Evolutionary conservation across 441 rosid genomes (phyloP).

Genomic region (Croton setiger): DNA sequence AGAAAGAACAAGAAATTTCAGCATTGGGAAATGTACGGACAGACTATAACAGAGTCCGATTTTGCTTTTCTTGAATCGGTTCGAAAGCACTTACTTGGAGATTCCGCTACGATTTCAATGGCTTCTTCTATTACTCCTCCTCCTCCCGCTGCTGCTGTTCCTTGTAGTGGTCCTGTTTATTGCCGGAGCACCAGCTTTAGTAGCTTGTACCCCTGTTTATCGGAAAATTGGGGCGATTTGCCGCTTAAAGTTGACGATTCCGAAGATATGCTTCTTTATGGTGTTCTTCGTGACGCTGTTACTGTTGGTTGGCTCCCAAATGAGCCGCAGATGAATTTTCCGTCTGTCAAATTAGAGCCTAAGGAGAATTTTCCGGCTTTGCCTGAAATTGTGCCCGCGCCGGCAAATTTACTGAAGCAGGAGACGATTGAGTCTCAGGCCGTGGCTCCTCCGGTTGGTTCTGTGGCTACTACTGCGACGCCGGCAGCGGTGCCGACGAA

Average conservation of each 20-base stretch:
- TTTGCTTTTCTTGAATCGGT: slow-evolving; percentile 40
- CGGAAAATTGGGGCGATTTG: slow-evolving; percentile 82
- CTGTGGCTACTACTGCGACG: slow-evolving; percentile 1
- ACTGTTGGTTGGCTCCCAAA: slow-evolving; percentile 70
- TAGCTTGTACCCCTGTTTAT: slow-evolving; percentile 55
- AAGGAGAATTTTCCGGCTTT: slow-evolving; percentile 20
- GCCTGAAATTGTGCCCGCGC: slow-evolving; percentile 8
- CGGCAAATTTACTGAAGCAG: slow-evolving; percentile 5
- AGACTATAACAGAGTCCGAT: slow-evolving; percentile 35
- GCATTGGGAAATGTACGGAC: slow-evolving; percentile 39
- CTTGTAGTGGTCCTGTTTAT: slow-evolving; percentile 26
- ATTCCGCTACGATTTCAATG: slow-evolving; percentile 14
- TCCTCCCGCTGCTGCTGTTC: background rate
- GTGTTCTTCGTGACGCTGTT: slow-evolving; percentile 62
- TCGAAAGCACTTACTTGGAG: slow-evolving; percentile 45
- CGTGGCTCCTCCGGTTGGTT: slow-evolving; percentile 24
- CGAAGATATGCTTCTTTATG: slow-evolving; percentile 80
- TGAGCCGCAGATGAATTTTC: slow-evolving; percentile 15
- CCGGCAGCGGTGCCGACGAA: slow-evolving; percentile 33
- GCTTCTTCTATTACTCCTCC: background rate
- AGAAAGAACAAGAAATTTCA: too few relatives aligned
- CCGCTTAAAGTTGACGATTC: slow-evolving; percentile 72
- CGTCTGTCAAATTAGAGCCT: slow-evolving; percentile 38
- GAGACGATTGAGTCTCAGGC: slow-evolving; percentile 7
- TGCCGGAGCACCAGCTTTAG: slow-evolving; percentile 53